Evolutionary conservation across 257 asterid genomes (phyloP), one percentile per base, ranked within the genome.

Genomic region (Solanum appendiculatum): DNA sequence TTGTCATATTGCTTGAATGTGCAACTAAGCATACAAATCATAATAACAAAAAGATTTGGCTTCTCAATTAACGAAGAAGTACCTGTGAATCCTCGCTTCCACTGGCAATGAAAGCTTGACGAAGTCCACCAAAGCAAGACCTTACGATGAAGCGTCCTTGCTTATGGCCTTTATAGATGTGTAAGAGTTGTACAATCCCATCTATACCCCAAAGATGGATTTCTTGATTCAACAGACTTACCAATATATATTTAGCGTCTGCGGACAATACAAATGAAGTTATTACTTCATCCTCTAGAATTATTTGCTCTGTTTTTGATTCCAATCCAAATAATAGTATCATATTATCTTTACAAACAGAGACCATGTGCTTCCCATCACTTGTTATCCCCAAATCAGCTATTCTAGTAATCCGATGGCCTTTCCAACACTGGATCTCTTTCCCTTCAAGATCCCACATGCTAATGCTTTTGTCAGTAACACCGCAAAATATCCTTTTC

Each of bases 31-130:
- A 12, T 81, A 18, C 40, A 46, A 80, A 81, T 81, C 68, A 81
- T 81, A 81, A 48, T 3, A 29, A 48, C 42, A 48, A 81, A 81
- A 81, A 48, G 31, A 81, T 81, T 81, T 31, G 27, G 29, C 48
- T 40, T 33, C 25, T 48, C 85, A 54, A 91, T 80, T 34, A 36
- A 31, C 60, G 75, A 44, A 68, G 78, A 84, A 69, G 27, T 91
- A 97, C 99, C 98, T 91, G 96, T 37, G 99, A 95, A 91, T 97
- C 96, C 92, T 97, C 99, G 21, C 99, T 97, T 64, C 99, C 99
- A 72, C 99, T 95, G 82, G 98, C 98, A 64, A 97, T 88, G 86
- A 97, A 97, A 72, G 97, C 92, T 89, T 95, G 96, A 21, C 92
- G 93, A 36, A 93, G 75, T 84, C 99, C 99, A 84, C 99, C 99